These are phyloP conservation scores for Globisporangium cystogenes DNA, from an alignment of 352 stramenopile species.

Conservation along the genomic window DNA sequence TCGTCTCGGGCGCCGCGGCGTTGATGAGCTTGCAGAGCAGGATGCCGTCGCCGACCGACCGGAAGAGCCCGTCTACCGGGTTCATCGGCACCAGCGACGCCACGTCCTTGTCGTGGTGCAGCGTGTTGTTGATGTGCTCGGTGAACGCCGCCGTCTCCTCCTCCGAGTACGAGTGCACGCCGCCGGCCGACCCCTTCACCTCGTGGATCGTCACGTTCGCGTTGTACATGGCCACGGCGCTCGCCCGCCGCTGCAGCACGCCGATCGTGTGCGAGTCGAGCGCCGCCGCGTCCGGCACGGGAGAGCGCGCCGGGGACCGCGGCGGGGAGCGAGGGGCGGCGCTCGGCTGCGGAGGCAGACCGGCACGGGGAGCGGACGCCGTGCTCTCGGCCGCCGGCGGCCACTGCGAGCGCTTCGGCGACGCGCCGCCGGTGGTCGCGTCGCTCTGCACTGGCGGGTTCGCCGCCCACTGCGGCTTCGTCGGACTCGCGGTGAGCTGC, in stretches of 20 bases:
- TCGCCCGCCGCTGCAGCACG: constrained; percentile 55
- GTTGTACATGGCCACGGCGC: constrained; percentile 49
- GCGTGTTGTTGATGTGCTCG: constrained; percentile 90
- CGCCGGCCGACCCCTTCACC: constrained; percentile 67
- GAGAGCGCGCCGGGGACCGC: constrained; percentile 16
- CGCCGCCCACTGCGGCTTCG: constrained; percentile 41
- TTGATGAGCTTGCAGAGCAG: constrained; percentile 93
- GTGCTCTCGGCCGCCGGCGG: constrained; percentile 20
- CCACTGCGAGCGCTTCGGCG: constrained; percentile 42
- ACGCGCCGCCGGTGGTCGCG: constrained; percentile 3
- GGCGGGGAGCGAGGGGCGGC: constrained; percentile 18
- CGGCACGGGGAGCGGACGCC: background rate
- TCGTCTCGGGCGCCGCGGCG: constrained; percentile 87
- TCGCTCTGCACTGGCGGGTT: constrained; percentile 13
- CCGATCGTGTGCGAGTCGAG: constrained; percentile 50
- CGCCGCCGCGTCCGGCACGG: constrained; percentile 4
- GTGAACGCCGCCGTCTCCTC: constrained; percentile 90
- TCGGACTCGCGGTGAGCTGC: constrained; percentile 7
- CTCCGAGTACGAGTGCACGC: constrained; percentile 85
- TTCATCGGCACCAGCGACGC: constrained; percentile 68
- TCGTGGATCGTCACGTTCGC: constrained; percentile 72
- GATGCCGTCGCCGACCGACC: constrained; percentile 75
- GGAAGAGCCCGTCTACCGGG: constrained; percentile 76
- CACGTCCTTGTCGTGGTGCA: constrained; percentile 66
- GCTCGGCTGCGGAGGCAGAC: constrained; percentile 11